A percentile compares a stretch with the other conserved stretches of the same genome.
Conservation (phyloP, 2,329 filamentous ascomycete genomes). For the Pseudocercospora ulei region DNA sequence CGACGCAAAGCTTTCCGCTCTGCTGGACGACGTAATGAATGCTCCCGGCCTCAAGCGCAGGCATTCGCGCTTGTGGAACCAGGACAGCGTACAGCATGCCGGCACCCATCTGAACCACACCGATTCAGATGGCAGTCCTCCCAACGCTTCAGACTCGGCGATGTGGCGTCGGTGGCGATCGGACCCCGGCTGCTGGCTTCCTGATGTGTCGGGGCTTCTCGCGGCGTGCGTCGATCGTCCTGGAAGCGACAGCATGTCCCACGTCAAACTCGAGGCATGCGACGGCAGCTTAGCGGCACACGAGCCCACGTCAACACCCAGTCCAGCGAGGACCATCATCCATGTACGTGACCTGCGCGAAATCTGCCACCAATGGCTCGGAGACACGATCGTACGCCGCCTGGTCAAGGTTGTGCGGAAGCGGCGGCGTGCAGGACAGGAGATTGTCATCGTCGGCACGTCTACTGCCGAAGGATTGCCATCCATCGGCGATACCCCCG, state of each 20-base stretch:
- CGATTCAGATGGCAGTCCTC: not conserved
- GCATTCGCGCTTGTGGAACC: not conserved
- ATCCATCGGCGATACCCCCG: constrained; percentile 20
- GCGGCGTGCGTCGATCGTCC: constrained; percentile 11
- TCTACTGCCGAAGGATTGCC: constrained; percentile 42
- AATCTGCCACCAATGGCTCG: constrained; percentile 59
- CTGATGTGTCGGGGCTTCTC: constrained; percentile 20
- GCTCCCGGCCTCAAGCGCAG: constrained; percentile 23
- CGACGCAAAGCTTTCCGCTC: constrained; percentile 27
- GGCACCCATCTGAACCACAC: not conserved
- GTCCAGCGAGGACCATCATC: constrained; percentile 47
- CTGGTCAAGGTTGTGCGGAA: constrained; percentile 63
- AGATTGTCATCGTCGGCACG: constrained; percentile 71
- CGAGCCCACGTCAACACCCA: not conserved
- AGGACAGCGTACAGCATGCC: not conserved
- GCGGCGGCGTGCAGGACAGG: constrained; percentile 59
- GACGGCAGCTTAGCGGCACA: constrained; percentile 11
- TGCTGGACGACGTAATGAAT: constrained; percentile 32
- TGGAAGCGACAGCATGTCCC: not conserved
- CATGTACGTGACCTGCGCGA: constrained; percentile 70
- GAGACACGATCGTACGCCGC: constrained; percentile 57
- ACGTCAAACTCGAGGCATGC: not conserved
- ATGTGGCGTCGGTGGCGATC: constrained; percentile 22
- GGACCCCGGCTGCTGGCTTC: constrained; percentile 20
- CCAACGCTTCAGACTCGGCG: constrained; percentile 11